Evolutionary conservation across 331 rosid genomes (phyloP).

Genomic region (Quercus tomentella): DNA sequence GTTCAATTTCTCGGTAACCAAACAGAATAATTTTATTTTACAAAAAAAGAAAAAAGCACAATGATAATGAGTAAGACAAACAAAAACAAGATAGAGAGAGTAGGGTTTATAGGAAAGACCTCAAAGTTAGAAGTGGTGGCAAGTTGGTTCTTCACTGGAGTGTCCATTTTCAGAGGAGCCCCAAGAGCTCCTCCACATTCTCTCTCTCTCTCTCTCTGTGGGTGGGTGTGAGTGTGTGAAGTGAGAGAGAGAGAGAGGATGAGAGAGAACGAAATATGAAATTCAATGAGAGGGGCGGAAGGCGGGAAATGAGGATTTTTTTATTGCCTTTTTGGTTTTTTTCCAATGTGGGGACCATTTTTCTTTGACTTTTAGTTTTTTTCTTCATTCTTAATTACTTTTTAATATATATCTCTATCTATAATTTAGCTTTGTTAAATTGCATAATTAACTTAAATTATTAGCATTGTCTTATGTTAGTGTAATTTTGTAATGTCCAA

Average conservation of each 20-base stretch:
- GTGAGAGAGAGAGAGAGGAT: too few relatives aligned
- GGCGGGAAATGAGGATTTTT: slow-evolving; percentile 22
- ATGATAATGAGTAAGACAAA: too few relatives aligned
- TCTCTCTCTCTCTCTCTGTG: slow-evolving; percentile 2
- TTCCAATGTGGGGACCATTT: background rate
- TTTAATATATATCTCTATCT: too few relatives aligned
- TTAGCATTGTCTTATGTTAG: too few relatives aligned
- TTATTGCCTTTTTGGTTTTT: background rate
- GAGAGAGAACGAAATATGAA: background rate
- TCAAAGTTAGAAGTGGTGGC: slow-evolving; percentile 20
- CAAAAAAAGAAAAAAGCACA: too few relatives aligned
- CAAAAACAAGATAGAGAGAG: too few relatives aligned
- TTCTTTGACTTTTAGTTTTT: background rate
- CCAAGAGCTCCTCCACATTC: background rate
- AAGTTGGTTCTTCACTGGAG: slow-evolving; percentile 27
- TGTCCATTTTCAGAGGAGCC: slow-evolving; percentile 23
- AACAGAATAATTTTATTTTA: too few relatives aligned
- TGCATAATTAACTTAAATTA: too few relatives aligned
- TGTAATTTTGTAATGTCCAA: too few relatives aligned
- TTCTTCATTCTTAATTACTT: background rate
- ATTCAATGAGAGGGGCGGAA: background rate
- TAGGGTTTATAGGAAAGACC: slow-evolving; percentile 3
- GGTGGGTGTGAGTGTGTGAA: too few relatives aligned
- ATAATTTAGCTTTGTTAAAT: too few relatives aligned
- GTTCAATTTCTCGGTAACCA: too few relatives aligned